Percentiles rank a stretch among this genome's conserved stretches.
phyloP scores from a whole-genome alignment of 2,329 filamentous ascomycete species.

The Sphaceloma murrayae region DNA sequence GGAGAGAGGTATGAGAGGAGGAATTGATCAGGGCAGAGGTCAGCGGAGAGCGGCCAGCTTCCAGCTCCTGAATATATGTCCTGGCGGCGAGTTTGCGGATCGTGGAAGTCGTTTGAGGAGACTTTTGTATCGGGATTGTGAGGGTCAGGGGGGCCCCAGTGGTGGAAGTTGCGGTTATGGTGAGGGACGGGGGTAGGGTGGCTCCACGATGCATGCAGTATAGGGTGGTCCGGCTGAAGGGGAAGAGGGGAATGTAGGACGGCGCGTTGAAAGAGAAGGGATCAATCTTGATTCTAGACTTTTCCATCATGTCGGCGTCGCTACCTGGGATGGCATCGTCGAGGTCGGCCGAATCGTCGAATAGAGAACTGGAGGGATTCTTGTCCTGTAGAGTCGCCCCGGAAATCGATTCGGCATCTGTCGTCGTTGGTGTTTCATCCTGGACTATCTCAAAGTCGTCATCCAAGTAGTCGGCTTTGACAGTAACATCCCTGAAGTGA shows the following conservation, averaged over 20 bases:
- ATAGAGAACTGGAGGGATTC: slow-evolving; percentile 48
- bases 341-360: slow-evolving; percentile 42
- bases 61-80: slow-evolving; percentile 58
- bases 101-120: slow-evolving; percentile 40
- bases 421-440: slow-evolving; percentile 24
- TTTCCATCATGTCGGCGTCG: slow-evolving; percentile 41
- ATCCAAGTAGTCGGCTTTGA: slow-evolving; percentile 52
- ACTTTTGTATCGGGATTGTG: slow-evolving; percentile 53
- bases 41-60: slow-evolving; percentile 52
- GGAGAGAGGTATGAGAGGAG: slow-evolving; percentile 41
- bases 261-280: slow-evolving; percentile 55
- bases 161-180: slow-evolving; percentile 48
- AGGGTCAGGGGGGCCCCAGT: slow-evolving; percentile 54
- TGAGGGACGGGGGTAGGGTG: slow-evolving; percentile 38
- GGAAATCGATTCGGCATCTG: background rate
- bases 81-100: slow-evolving; percentile 63
- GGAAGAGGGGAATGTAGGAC: slow-evolving; percentile 54
- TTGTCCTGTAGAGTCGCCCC: background rate
- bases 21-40: slow-evolving; percentile 21
- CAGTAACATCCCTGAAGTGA: slow-evolving; percentile 53
- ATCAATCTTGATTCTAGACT: slow-evolving; percentile 43
- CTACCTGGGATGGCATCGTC: slow-evolving; percentile 29
- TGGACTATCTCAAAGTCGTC: slow-evolving; percentile 57
- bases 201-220: slow-evolving; percentile 57
- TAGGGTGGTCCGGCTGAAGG: slow-evolving; percentile 55